Conservation (phyloP, 148 eudicot species). For the Talinum fruticosum region DNA sequence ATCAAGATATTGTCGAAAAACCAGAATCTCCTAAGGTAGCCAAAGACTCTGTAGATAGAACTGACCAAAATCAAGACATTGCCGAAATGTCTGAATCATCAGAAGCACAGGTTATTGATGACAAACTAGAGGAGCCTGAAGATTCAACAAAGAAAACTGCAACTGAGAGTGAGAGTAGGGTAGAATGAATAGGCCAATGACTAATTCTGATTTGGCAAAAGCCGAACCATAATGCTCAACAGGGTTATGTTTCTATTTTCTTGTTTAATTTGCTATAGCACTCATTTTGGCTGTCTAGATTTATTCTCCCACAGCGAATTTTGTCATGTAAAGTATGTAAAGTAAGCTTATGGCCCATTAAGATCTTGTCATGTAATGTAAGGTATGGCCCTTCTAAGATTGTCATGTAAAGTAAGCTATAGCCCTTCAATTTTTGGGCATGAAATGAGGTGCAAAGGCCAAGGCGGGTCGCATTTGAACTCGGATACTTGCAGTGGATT, state of each 20-base stretch:
- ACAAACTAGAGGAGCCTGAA: background rate
- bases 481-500: background rate
- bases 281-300: background rate
- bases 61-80: slow-evolving; percentile 1
- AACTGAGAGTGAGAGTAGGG: slow-evolving; percentile 4
- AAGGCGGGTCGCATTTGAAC: background rate
- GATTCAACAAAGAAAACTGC: background rate
- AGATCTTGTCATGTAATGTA: background rate
- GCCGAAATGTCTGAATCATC: slow-evolving; percentile 6
- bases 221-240: background rate
- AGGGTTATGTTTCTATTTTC: background rate
- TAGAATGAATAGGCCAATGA: background rate
- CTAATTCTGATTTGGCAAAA: background rate
- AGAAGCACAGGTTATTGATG: background rate
- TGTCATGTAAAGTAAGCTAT: too few relatives aligned
- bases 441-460: background rate
- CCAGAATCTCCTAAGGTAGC: slow-evolving; percentile 5
- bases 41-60: background rate
- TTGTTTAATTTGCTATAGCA: background rate
- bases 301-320: background rate
- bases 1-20: background rate
- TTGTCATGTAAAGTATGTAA: background rate
- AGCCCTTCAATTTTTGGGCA: background rate
- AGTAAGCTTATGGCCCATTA: background rate
- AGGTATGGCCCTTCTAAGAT: too few relatives aligned